These are phyloP conservation scores for Thelonectria blattea DNA, from an alignment of 2,329 filamentous ascomycete genomes.

Conservation along the genomic window DNA sequence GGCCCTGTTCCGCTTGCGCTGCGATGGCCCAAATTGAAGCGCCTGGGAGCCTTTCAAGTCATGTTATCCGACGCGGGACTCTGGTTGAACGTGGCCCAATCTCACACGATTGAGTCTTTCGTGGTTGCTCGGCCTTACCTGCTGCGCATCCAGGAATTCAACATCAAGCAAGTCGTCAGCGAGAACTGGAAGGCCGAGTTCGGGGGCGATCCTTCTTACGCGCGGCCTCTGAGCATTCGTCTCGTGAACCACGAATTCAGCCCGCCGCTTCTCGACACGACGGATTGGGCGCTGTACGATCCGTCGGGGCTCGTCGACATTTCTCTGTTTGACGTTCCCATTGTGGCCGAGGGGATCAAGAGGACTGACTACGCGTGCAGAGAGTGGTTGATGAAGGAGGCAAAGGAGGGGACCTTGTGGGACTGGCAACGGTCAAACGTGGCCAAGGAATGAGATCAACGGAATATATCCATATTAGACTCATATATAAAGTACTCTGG, in stretches of 20 bases:
- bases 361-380: slow-evolving; percentile 24
- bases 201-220: slow-evolving; percentile 25
- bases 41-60: slow-evolving; percentile 25
- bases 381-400: slow-evolving; percentile 23
- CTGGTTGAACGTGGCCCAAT: slow-evolving; percentile 22
- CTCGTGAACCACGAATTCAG: slow-evolving; percentile 27
- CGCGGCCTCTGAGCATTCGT: slow-evolving; percentile 22
- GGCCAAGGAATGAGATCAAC: no score
- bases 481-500: no score
- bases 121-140: slow-evolving; percentile 20
- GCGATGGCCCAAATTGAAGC: slow-evolving; percentile 21
- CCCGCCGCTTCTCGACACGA: slow-evolving; percentile 7
- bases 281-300: slow-evolving; percentile 7
- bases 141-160: slow-evolving; percentile 19
- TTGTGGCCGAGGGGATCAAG: not conserved
- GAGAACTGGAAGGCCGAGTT: slow-evolving; percentile 17
- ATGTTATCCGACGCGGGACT: slow-evolving; percentile 22
- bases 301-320: slow-evolving; percentile 12
- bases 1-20: not conserved
- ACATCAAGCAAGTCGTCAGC: slow-evolving; percentile 20
- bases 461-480: no score
- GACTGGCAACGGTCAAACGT: no score
- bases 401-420: slow-evolving; percentile 22
- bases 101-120: slow-evolving; percentile 14
- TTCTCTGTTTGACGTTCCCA: slow-evolving; percentile 12